Evolutionary conservation across 768 basidiomycete species (phyloP).

Genomic region (Tricholoma furcatifolium): DNA sequence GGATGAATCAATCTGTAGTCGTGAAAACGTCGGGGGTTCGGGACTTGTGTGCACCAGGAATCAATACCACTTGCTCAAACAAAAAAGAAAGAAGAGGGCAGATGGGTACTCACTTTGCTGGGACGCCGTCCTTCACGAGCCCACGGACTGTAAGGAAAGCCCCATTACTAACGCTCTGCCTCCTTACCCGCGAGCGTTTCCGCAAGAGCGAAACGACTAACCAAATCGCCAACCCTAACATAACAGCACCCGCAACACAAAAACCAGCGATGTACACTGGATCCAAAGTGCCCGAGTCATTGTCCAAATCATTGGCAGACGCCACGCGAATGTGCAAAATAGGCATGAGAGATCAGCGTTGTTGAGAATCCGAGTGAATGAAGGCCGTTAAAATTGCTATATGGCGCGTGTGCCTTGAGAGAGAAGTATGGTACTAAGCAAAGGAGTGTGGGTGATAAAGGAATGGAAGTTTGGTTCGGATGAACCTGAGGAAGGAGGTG

Average conservation of each 20-base stretch:
- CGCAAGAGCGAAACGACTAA: slow-evolving; percentile 40
- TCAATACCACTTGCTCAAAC: not conserved
- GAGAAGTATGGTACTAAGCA: not conserved
- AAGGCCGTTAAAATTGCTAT: no score
- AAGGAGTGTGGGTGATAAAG: slow-evolving; percentile 1
- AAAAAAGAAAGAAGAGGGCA: not conserved
- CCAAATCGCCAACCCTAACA: slow-evolving; percentile 41
- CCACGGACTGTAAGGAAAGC: slow-evolving; percentile 52
- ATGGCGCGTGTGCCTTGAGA: not conserved
- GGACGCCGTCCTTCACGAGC: slow-evolving; percentile 34
- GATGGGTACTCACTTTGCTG: not conserved
- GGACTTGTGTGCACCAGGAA: slow-evolving; percentile 5
- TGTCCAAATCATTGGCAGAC: slow-evolving; percentile 2
- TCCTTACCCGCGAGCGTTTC: slow-evolving; percentile 34
- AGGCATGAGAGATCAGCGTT: slow-evolving; percentile 16
- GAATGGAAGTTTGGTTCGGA: slow-evolving; percentile 5
- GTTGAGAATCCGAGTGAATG: not conserved
- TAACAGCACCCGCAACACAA: slow-evolving; percentile 40
- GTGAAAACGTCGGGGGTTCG: slow-evolving; percentile 32
- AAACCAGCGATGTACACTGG: slow-evolving; percentile 52
- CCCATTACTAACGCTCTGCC: slow-evolving; percentile 35
- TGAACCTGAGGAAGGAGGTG: not conserved
- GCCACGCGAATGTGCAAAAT: slow-evolving; percentile 15
- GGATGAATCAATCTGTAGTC: slow-evolving; percentile 39
- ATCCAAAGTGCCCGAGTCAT: slow-evolving; percentile 8